Conservation (phyloP, 176 grass and related monocot species). For the Tuctoria greenei region DNA sequence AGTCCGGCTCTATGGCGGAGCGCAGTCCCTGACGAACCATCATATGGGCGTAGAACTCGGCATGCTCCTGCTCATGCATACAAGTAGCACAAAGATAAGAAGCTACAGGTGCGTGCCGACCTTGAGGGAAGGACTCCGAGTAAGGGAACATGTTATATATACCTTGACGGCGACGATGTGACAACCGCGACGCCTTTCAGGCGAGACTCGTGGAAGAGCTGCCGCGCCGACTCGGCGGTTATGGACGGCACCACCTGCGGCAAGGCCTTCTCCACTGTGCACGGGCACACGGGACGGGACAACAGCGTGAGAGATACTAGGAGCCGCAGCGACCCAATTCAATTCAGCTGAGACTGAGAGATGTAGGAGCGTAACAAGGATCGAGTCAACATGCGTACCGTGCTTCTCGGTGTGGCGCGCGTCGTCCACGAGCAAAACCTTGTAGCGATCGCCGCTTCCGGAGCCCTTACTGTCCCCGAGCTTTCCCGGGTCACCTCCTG, state of each 20-base stretch:
- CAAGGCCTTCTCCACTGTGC: conserved; percentile 64
- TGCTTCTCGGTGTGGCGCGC: conserved; percentile 59
- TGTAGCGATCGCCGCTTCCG: conserved; percentile 65
- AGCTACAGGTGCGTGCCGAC: background rate
- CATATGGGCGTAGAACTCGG: conserved; percentile 71
- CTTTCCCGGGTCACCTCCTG: conserved; percentile 59
- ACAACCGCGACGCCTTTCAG: conserved; percentile 58
- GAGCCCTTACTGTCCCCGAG: conserved; percentile 41
- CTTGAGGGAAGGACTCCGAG: background rate
- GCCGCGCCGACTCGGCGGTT: conserved; percentile 48
- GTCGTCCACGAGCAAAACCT: conserved; percentile 70
- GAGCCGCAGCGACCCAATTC: background rate
- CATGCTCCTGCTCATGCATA: conserved; percentile 59
- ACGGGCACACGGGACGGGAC: background rate
- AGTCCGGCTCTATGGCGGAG: conserved; percentile 75
- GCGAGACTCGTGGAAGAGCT: conserved; percentile 64
- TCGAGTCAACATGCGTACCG: conserved; percentile 12
- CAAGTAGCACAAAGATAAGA: background rate
- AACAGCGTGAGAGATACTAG: background rate
- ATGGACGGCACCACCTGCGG: conserved; percentile 67
- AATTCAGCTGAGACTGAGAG: background rate
- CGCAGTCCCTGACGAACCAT: conserved; percentile 62
- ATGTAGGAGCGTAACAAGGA: background rate
- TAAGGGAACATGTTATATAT: background rate
- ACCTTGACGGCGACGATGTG: conserved; percentile 69